Evolutionary conservation across 148 eudicot species (phyloP).

Genomic region (Rhododendron henanense): DNA sequence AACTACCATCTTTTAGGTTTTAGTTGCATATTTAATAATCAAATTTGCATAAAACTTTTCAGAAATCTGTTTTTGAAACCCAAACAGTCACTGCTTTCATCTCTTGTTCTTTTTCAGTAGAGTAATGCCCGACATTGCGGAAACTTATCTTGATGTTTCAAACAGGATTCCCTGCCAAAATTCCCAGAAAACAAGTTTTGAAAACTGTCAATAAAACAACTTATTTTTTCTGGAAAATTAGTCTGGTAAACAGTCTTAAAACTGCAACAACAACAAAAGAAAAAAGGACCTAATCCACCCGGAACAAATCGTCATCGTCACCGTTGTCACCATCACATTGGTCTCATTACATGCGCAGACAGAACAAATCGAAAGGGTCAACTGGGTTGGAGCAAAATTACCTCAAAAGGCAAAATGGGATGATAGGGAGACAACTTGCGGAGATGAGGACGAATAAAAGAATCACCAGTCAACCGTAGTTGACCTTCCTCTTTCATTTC

Average conservation of each 20-base stretch:
- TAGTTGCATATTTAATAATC: not conserved
- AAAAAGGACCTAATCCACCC: not conserved
- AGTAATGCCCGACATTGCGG: not conserved
- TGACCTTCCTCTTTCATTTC: conserved; percentile 25
- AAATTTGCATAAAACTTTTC: not conserved
- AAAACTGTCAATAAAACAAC: not conserved
- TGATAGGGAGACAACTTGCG: conserved; percentile 14
- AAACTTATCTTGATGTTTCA: not conserved
- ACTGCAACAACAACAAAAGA: not conserved
- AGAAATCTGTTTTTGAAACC: not conserved
- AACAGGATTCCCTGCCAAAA: not conserved
- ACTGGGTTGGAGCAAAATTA: conserved; percentile 26
- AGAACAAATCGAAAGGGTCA: conserved; percentile 43
- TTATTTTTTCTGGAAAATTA: not conserved
- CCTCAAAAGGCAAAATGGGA: conserved; percentile 17
- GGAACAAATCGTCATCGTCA: not conserved
- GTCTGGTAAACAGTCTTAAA: not conserved
- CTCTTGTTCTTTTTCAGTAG: not conserved
- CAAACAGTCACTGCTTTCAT: not conserved
- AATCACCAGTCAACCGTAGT: conserved; percentile 16
- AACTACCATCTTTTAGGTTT: not conserved
- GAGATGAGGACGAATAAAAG: conserved; percentile 16
- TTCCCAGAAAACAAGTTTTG: not conserved
- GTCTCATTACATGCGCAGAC: conserved; percentile 60
- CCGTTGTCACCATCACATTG: conserved; percentile 32